A percentile compares a stretch with the other conserved stretches of the same genome.
These are phyloP conservation scores for Entomortierella beljakovae DNA, from an alignment of 192 early-diverging fungal species.

Conservation along the genomic window DNA sequence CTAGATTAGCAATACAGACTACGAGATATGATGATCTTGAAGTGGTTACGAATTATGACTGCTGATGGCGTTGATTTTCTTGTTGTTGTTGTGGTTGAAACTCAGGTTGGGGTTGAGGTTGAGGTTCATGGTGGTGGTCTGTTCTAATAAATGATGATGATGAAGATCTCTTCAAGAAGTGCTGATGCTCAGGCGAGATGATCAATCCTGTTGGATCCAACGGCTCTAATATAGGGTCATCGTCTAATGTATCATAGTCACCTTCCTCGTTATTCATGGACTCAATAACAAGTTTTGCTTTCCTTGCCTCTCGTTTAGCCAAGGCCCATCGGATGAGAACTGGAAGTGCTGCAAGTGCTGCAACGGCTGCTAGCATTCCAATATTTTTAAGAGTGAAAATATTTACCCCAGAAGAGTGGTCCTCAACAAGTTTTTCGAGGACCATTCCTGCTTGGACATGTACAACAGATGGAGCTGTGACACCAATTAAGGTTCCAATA, in stretches of 20 bases:
- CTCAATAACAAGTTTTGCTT: conserved; percentile 23
- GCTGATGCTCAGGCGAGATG: conserved; percentile 43
- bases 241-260: not conserved
- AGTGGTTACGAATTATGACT: not conserved
- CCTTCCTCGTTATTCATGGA: conserved; percentile 25
- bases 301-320: conserved; percentile 42
- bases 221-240: conserved; percentile 38
- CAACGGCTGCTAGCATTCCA: conserved; percentile 57
- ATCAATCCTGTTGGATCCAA: conserved; percentile 51
- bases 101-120: not conserved
- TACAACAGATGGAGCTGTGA: conserved; percentile 62
- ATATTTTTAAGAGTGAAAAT: conserved; percentile 62
- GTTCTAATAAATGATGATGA: conserved; percentile 7
- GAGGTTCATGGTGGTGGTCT: not conserved
- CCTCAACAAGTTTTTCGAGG: conserved; percentile 61
- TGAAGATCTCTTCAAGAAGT: conserved; percentile 23
- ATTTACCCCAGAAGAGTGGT: conserved; percentile 47
- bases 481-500: conserved; percentile 67
- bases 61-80: not conserved
- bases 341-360: conserved; percentile 58
- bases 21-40: too few relatives aligned
- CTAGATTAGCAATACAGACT: too few relatives aligned
- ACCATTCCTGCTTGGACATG: conserved; percentile 70
- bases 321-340: conserved; percentile 55
- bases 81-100: not conserved